Evolutionary conservation across 768 basidiomycete genomes (phyloP), one percentile per base, ranked within the genome.

Genomic region (Russula earlei): DNA sequence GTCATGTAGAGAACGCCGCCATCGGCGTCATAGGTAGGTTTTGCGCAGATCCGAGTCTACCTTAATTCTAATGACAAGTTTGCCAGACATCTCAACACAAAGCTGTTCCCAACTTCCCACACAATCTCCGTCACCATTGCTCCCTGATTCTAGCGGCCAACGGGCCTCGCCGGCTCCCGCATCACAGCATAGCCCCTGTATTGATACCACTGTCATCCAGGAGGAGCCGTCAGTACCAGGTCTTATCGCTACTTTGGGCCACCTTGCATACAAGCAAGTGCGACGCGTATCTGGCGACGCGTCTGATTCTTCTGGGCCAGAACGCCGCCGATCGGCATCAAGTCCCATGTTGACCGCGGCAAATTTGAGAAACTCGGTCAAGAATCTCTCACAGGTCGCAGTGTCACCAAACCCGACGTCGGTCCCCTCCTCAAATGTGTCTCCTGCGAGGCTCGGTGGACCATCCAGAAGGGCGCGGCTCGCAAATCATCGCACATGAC

Each of bases 401-500:
- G 75, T 45, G 72, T 83, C 56, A 67, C 78, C 0, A 75, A 78
- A 41, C 53, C 68, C 3, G 72, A 84, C 24, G 65, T 87, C 5
- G 65, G 66, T 2, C 75, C 66, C 24, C 64, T 90, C 2, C 66
- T 70, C 11, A 79, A 72, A 62, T 91, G 88, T 62, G 72, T 88
- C 42, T 74, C 77, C 36, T 91, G 88, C 61, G 78, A 80, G 22
- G 64, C 76, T 14, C 68, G 68, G 1, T 91, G 89, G 89, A 91
- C 85, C 4, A 70, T 79, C 12, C 75, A 77, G 52, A 92, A 92
- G 67, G 77, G 77, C 4, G 70, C 70, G 11, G 60, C 68, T 17
- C 80, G 84, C 63, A 92, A 92, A 67, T 67, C 78, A 65, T 61
- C 74, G 3, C 90, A 92, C 65, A 78, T 92, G 38, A 74, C 74